Percentiles rank a stretch among this genome's conserved stretches.
Evolutionary conservation across 1,284 basidiomycete genomes (phyloP).

Genomic region (Ustilago hordei): DNA sequence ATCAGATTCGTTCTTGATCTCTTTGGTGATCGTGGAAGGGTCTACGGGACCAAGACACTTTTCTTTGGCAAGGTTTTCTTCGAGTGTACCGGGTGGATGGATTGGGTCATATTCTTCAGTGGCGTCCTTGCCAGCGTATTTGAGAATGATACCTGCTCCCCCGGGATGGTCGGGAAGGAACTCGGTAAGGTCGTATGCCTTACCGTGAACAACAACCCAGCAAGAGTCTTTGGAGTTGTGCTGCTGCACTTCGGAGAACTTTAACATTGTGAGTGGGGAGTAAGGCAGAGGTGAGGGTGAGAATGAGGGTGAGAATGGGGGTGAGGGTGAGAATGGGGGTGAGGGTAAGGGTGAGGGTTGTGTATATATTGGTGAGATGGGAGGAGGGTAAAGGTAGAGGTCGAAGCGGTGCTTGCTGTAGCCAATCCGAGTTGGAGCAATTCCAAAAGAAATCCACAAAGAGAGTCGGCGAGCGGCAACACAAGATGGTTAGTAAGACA

Average conservation of each 20-base stretch:
- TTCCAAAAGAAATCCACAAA: constrained; percentile 1
- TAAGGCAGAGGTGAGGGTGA: background rate
- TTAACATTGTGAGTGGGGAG: constrained; percentile 27
- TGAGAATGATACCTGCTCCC: constrained; percentile 76
- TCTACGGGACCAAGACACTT: constrained; percentile 66
- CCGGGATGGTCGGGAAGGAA: constrained; percentile 83
- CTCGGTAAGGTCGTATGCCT: constrained; percentile 83
- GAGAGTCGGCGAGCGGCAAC: background rate
- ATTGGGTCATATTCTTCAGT: constrained; percentile 72
- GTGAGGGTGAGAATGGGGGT: background rate
- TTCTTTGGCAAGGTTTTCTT: constrained; percentile 64
- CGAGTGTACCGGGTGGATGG: constrained; percentile 67
- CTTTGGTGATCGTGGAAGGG: constrained; percentile 45
- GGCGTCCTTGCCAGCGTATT: constrained; percentile 82
- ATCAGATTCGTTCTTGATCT: constrained; percentile 12
- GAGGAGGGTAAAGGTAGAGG: background rate
- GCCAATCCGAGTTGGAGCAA: constrained; percentile 7
- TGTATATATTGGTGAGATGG: constrained; percentile 3
- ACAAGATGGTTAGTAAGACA: background rate
- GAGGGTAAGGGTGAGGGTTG: background rate
- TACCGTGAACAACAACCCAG: constrained; percentile 87
- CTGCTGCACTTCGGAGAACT: constrained; percentile 74
- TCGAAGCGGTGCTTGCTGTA: background rate
- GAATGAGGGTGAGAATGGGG: background rate
- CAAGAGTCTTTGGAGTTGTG: constrained; percentile 81